phyloP scores from a whole-genome alignment of 495 filamentous ascomycete species.

The Niebla homalea region DNA sequence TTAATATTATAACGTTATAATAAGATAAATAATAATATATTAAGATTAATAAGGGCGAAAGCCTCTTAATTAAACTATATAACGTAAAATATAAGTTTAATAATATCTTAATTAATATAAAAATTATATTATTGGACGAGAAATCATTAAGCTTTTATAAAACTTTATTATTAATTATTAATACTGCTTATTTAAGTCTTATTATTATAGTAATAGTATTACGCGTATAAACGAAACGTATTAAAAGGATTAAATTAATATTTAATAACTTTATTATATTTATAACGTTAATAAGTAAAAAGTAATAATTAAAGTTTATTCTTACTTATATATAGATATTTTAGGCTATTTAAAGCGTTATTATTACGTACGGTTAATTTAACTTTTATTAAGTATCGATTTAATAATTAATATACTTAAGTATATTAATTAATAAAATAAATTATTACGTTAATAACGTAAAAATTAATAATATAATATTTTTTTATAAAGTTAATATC shows the following conservation, averaged over 20 bases:
- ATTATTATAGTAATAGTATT: neutral
- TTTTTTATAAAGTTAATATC: neutral
- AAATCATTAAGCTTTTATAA: neutral
- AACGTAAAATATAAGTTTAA: neutral
- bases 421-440: neutral
- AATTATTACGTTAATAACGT: slow-evolving; percentile 5
- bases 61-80: neutral
- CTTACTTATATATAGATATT: neutral
- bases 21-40: neutral
- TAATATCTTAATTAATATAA: neutral
- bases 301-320: neutral
- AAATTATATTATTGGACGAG: neutral
- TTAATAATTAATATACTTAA: too few relatives aligned
- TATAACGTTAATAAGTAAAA: neutral
- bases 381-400: too few relatives aligned
- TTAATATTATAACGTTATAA: neutral
- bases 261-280: too few relatives aligned
- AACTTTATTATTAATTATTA: neutral
- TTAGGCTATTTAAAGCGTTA: neutral
- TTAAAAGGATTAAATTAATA: too few relatives aligned
- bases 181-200: too few relatives aligned
- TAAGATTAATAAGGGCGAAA: neutral
- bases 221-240: neutral
- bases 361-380: neutral
- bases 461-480: slow-evolving; percentile 1